phyloP scores from a whole-genome alignment of 1,284 basidiomycete genomes.

The Moesziomyces parantarcticus region DNA sequence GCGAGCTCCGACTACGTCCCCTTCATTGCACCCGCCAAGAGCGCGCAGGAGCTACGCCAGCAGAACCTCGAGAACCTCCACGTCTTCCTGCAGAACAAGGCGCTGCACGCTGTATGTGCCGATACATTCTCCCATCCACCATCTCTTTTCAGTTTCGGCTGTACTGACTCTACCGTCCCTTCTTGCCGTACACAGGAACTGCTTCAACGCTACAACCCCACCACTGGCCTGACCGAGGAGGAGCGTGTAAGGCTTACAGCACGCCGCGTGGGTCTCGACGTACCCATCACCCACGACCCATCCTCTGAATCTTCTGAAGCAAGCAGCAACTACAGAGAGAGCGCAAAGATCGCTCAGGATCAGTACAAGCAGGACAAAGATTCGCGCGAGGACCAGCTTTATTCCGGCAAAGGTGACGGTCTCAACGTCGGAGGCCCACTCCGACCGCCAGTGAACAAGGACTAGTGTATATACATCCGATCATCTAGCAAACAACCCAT shows the following conservation, averaged over 20 bases:
- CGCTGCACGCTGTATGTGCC: conserved; percentile 72
- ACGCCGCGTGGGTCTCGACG: conserved; percentile 79
- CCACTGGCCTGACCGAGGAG: conserved; percentile 79
- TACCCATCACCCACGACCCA: conserved; percentile 33
- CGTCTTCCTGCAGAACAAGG: conserved; percentile 79
- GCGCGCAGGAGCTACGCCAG: conserved; percentile 21
- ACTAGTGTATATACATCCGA: conserved; percentile 8
- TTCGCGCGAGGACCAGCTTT: conserved; percentile 33
- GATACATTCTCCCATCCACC: conserved; percentile 12
- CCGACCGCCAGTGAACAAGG: conserved; percentile 34
- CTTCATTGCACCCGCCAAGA: conserved; percentile 30
- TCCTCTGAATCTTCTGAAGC: neutral
- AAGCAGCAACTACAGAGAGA: conserved; percentile 28
- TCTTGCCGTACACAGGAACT: conserved; percentile 71
- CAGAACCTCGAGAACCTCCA: conserved; percentile 73
- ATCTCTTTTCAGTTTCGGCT: conserved; percentile 2
- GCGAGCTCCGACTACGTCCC: conserved; percentile 18
- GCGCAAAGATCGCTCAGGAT: conserved; percentile 43
- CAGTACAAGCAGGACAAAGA: conserved; percentile 40
- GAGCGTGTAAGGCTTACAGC: conserved; percentile 86
- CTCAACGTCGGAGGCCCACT: conserved; percentile 43
- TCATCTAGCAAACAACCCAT: neutral
- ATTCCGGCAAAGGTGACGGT: conserved; percentile 46
- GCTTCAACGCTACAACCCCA: conserved; percentile 79
- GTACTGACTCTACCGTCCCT: conserved; percentile 71